Percentiles rank a stretch among this genome's conserved stretches.
phyloP scores from a whole-genome alignment of 2,329 filamentous ascomycete genomes.

The Scedosporium dehoogii region DNA sequence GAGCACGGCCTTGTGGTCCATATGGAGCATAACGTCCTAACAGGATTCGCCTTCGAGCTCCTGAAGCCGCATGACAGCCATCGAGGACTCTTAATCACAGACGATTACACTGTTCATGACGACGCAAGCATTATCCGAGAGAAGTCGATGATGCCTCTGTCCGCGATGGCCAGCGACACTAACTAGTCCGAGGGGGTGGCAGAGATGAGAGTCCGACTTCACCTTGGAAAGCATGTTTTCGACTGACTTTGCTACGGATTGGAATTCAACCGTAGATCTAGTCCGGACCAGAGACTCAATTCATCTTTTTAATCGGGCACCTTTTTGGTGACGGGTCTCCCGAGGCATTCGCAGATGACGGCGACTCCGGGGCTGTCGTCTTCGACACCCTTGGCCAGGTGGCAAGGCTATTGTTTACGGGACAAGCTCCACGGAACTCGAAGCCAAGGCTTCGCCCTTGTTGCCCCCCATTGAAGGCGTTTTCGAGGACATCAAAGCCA shows the following conservation, averaged over 20 bases:
- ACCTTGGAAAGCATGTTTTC: not conserved
- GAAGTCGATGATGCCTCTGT: too few species aligned
- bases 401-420: not conserved
- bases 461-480: not conserved
- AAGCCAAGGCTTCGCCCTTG: not conserved
- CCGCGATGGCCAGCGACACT: not conserved
- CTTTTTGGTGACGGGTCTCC: not conserved
- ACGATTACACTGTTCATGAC: not conserved
- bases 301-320: too few species aligned
- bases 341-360: not conserved
- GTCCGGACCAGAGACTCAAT: not conserved
- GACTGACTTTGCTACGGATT: not conserved
- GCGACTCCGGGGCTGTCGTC: not conserved
- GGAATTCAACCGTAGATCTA: not conserved
- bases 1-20: not conserved
- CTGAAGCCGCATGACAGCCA: not conserved
- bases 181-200: not conserved
- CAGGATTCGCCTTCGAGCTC: not conserved
- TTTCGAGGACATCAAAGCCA: not conserved
- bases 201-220: not conserved
- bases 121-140: not conserved
- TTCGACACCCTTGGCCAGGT: not conserved
- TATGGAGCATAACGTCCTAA: not conserved
- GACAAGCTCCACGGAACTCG: not conserved
- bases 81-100: not conserved